Conservation (phyloP, 1,284 basidiomycete genomes). For the Trametes hirsuta region DNA sequence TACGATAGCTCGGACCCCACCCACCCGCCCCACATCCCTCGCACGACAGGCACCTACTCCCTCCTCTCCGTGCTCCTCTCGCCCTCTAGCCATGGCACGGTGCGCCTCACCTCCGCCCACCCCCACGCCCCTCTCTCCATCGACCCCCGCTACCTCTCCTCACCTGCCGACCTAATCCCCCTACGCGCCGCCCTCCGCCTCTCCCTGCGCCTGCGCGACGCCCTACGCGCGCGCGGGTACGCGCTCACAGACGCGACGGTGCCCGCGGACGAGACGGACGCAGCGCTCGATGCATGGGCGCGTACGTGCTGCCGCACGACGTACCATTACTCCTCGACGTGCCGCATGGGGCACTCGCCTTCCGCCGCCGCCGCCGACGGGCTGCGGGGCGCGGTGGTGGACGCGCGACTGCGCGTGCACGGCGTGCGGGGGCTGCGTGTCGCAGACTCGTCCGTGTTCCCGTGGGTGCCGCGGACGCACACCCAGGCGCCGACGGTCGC, state of each 20-base stretch:
- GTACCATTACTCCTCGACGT: conserved; percentile 42
- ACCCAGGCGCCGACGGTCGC: conserved; percentile 40
- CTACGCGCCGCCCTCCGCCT: conserved; percentile 45
- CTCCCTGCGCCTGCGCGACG: conserved; percentile 41
- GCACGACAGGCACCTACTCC: conserved; percentile 30
- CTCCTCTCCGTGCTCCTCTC: conserved; percentile 37
- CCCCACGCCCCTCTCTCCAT: conserved; percentile 41
- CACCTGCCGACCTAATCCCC: conserved; percentile 32
- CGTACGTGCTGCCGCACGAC: conserved; percentile 32
- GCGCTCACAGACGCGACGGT: conserved; percentile 34
- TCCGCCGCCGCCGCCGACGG: conserved; percentile 24
- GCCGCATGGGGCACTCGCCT: conserved; percentile 40
- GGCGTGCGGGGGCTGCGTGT: conserved; percentile 46
- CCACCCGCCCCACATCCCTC: conserved; percentile 8
- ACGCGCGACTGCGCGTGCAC: conserved; percentile 51
- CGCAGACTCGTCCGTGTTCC: conserved; percentile 46
- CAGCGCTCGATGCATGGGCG: conserved; percentile 38
- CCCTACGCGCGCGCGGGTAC: conserved; percentile 37
- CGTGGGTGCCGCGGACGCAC: conserved; percentile 40
- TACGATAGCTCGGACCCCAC: conserved; percentile 26
- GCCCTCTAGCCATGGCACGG: conserved; percentile 37
- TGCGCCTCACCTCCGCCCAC: conserved; percentile 41
- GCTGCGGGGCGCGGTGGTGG: conserved; percentile 47
- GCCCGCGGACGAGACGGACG: conserved; percentile 33
- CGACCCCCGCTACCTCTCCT: conserved; percentile 44